A percentile compares a stretch with the other conserved stretches of the same genome.
phyloP scores from a whole-genome alignment of 2,329 filamentous ascomycete genomes.

The Fusarium begoniae region DNA sequence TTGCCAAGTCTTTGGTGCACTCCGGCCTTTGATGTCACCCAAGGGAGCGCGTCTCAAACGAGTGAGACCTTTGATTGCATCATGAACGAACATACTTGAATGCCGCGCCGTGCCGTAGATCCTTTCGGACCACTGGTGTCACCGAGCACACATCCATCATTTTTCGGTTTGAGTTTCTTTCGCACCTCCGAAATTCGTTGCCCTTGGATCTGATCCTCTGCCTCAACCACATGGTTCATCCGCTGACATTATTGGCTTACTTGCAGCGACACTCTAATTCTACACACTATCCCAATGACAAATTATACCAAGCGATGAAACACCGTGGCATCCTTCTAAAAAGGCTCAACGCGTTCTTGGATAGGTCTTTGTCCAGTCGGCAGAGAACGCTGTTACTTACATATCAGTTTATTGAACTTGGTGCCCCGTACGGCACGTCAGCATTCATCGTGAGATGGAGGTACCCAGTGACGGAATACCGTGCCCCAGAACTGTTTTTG shows the following conservation, averaged over 20 bases:
- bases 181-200: not conserved
- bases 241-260: slow-evolving; percentile 33
- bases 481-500: not conserved
- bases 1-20: not conserved
- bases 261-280: not conserved
- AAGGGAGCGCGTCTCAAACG: not conserved
- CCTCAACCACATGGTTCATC: slow-evolving; percentile 39
- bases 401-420: not conserved
- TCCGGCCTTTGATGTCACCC: not conserved
- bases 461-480: not conserved
- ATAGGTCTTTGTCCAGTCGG: not conserved
- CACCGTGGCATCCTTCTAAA: not conserved
- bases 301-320: not conserved
- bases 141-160: slow-evolving; percentile 17
- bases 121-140: slow-evolving; percentile 12
- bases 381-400: not conserved
- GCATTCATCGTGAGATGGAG: not conserved
- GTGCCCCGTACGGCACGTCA: too few relatives aligned
- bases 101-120: slow-evolving; percentile 5
- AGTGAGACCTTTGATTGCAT: slow-evolving; percentile 1
- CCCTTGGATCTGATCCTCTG: slow-evolving; percentile 32
- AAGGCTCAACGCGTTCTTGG: not conserved
- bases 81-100: not conserved
- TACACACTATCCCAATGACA: not conserved
- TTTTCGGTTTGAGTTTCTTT: not conserved